Evolutionary conservation across 73 alveolate genomes (phyloP).

Genomic region (Uronychia setigera): DNA sequence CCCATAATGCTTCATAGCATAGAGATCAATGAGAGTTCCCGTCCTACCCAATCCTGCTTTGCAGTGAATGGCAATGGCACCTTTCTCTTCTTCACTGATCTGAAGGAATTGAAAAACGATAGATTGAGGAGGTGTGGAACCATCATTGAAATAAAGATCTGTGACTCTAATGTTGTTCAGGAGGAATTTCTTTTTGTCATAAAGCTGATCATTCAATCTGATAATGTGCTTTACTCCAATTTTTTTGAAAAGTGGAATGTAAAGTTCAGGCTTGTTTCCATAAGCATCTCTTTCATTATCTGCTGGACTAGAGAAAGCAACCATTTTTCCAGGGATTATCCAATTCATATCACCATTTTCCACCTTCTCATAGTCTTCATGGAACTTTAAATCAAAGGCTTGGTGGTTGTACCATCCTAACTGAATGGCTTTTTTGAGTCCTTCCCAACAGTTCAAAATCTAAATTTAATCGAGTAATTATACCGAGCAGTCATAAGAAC

Average conservation of each 20-base stretch:
- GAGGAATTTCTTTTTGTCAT: constrained; percentile 56
- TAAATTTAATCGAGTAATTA: constrained; percentile 3
- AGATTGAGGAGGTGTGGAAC: constrained; percentile 76
- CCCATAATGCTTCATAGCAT: constrained; percentile 83
- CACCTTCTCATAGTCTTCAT: constrained; percentile 91
- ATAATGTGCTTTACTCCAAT: constrained; percentile 84
- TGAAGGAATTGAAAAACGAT: constrained; percentile 65
- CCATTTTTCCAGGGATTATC: constrained; percentile 92
- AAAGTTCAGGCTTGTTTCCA: constrained; percentile 90
- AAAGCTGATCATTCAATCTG: constrained; percentile 78
- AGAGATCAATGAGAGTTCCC: constrained; percentile 88
- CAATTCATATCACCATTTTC: constrained; percentile 96
- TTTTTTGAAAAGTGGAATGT: constrained; percentile 85
- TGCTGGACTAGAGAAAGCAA: constrained; percentile 92
- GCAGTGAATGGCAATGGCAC: constrained; percentile 92
- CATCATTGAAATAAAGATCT: constrained; percentile 82
- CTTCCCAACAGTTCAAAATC: constrained; percentile 81
- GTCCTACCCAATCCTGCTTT: constrained; percentile 95
- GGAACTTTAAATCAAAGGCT: constrained; percentile 80
- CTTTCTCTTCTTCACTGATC: constrained; percentile 68
- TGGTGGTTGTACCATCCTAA: constrained; percentile 92
- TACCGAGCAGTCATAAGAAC: constrained; percentile 67
- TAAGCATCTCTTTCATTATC: constrained; percentile 61
- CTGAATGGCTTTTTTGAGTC: constrained; percentile 89
- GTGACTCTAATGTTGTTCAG: constrained; percentile 68